Evolutionary conservation across 805 yeast species (phyloP), one percentile per base, ranked within the genome.

Genomic region (Ogataea paraovalis): DNA sequence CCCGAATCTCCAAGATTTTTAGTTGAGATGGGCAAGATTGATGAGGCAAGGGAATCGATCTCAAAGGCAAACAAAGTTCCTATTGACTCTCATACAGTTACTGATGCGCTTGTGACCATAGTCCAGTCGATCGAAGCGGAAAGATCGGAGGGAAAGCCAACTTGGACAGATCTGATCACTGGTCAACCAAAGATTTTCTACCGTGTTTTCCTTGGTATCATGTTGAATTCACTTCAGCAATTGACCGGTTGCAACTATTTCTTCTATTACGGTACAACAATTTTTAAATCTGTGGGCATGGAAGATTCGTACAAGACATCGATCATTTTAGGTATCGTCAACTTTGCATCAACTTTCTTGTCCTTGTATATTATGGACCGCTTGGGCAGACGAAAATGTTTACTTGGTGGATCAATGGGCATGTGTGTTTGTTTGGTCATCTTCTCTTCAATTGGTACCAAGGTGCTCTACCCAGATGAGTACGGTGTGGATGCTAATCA

Each of bases 1-100:
- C 88, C 88, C 30, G 89, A 83, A 67, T 80, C 87, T 32, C 85
- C 88, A 52, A 70, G 85, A 59, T 83, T 62, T 68, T 72, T 83
- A 66, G 71, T 79, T 51, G 80, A 75, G 62, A 68, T 68, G 50
- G 69, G 66, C 37, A 72, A 67, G 47, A 53, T 71, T 34, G 82
- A 78, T 32, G 78, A 77, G 46, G 88, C 88, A 38, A 75, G 65
- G 57, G 47, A 50, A 3, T 74, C 85, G 12, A 64, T 83, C 52
- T 82, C 84, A 23, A 75, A 61, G 55, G 75, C 83, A 40, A 83
- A 83, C 72, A 81, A 78, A 62, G 71, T 75, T 32, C 55, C 74
- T 8, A 56, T 66, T 13, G 84, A 83, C 46, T 78, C 78, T 55
- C 75, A 78, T 43, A 74, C 76, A 40, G 78, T 81, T 41, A 68